Conservation (phyloP, 768 basidiomycete genomes). For the Dacryopinax spathularia region DNA sequence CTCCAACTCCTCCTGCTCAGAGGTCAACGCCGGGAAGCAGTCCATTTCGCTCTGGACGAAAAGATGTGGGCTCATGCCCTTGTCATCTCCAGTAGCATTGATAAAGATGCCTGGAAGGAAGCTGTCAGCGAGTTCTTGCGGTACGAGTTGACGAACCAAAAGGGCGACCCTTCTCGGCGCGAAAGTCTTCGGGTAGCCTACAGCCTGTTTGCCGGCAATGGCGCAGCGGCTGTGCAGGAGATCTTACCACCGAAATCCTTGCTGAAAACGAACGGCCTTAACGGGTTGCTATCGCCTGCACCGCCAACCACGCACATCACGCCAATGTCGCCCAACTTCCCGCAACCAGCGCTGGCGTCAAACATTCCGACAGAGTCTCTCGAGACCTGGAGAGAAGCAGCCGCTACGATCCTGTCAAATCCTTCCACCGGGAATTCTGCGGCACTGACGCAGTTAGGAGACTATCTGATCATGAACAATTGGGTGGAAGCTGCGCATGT, state of each 20-base stretch:
- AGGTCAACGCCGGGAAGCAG: constrained; percentile 77
- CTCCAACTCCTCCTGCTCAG: constrained; percentile 66
- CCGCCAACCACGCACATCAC: constrained; percentile 29
- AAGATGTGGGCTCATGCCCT: constrained; percentile 92
- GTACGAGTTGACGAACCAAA: constrained; percentile 43
- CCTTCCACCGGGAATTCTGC: constrained; percentile 56
- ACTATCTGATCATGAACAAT: constrained; percentile 55
- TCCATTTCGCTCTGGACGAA: constrained; percentile 74
- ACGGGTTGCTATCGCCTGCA: constrained; percentile 26
- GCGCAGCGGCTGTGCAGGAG: constrained; percentile 68
- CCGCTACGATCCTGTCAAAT: constrained; percentile 66
- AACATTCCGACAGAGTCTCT: constrained; percentile 50
- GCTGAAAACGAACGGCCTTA: constrained; percentile 21
- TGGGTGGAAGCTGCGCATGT: constrained; percentile 78
- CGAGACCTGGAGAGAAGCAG: constrained; percentile 71
- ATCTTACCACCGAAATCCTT: constrained; percentile 45
- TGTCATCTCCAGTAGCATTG: constrained; percentile 82
- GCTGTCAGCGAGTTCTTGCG: constrained; percentile 74
- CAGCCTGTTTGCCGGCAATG: constrained; percentile 72
- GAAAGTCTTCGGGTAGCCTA: constrained; percentile 72
- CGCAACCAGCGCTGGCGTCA: constrained; percentile 28
- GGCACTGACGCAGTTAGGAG: constrained; percentile 71
- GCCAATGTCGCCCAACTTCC: constrained; percentile 52
- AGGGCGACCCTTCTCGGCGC: constrained; percentile 32
- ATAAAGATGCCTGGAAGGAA: constrained; percentile 88